Evolutionary conservation across 108 stramenopile species (phyloP), one percentile per base, ranked within the genome.

Genomic region (Cyclostephanos invisitatus): DNA sequence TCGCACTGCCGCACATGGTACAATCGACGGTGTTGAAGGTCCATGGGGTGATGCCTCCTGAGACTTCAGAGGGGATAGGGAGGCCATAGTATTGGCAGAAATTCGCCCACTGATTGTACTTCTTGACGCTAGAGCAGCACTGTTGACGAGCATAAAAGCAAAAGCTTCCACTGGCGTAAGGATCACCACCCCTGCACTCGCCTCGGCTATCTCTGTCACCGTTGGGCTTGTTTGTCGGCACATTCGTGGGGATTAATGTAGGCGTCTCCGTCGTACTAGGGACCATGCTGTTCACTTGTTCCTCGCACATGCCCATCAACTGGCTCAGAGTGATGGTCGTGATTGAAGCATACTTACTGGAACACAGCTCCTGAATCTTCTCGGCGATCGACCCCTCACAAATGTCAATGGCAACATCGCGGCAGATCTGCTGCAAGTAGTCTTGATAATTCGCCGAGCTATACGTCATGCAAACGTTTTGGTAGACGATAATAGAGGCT

Each of bases 361-460:
- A 3, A 15, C 44, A 46, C 44, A 17, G 44, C 44, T 46, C 12
- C 14, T 15, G 0, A 46, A 46, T 46, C 44, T 46, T 46, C 0
- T 46, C 15, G 0, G 0, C 0, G 14, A 46, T 46, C 14, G 12
- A 15, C 14, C 53, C 53, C 53, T 54, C 10, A 24, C 58, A 59
- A 36, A 35, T 35, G 15, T 29, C 58, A 17, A 35, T 35, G 14
- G 58, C 58, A 37, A 59, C 58, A 11, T 59, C 29, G 7, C 58
- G 58, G n/a, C 58, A 59, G n/a, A 2, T 22, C 58, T 59, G n/a
- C 58, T 59, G n/a, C 35, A n/a, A n/a, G 58, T 59, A 59, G 29
- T 37, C 3, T 5, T 59, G n/a, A 17, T 18, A 7, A 0, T 36
- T 17, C 29, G 29, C 10, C 27, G 27, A 15, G 15, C 0, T 7